phyloP scores from a whole-genome alignment of 768 basidiomycete genomes.

The Kwoniella shandongensis region DNA sequence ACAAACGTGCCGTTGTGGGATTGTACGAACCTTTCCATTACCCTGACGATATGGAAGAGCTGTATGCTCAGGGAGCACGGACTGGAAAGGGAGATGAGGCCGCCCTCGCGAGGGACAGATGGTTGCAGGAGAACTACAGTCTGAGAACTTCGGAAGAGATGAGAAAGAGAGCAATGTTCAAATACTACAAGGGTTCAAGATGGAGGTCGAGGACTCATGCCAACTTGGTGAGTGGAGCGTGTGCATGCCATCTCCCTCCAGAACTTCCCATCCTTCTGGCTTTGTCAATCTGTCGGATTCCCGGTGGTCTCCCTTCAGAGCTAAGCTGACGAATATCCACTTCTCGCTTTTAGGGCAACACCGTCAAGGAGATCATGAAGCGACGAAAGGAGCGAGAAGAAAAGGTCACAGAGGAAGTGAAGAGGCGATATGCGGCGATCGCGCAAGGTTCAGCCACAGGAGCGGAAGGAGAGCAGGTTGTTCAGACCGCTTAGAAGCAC shows the following conservation, averaged over 20 bases:
- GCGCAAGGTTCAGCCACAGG: constrained; percentile 1
- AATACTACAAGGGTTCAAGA: constrained; percentile 45
- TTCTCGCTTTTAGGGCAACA: constrained; percentile 54
- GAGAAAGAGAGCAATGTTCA: constrained; percentile 51
- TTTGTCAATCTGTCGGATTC: too few species aligned
- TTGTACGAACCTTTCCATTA: constrained; percentile 92
- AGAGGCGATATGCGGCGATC: constrained; percentile 13
- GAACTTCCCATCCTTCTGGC: not conserved
- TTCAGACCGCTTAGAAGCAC: not conserved
- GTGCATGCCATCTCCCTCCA: constrained; percentile 40
- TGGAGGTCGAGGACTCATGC: constrained; percentile 44
- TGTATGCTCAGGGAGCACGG: constrained; percentile 62
- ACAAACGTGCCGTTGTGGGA: constrained; percentile 90
- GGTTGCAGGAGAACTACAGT: constrained; percentile 66
- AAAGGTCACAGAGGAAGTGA: constrained; percentile 21
- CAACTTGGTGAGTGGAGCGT: constrained; percentile 50
- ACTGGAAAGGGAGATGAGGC: constrained; percentile 50
- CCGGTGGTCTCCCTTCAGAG: too few species aligned
- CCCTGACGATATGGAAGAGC: constrained; percentile 75
- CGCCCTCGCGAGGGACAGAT: constrained; percentile 48
- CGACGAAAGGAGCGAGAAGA: constrained; percentile 53
- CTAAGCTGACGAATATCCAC: not conserved
- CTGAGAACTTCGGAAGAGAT: constrained; percentile 54
- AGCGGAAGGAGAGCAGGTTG: not conserved
- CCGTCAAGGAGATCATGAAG: constrained; percentile 60